A percentile compares a stretch with the other conserved stretches of the same genome.
phyloP scores from a whole-genome alignment of 2,329 filamentous ascomycete species.

The Pseudopyrenochaeta lycopersici region DNA sequence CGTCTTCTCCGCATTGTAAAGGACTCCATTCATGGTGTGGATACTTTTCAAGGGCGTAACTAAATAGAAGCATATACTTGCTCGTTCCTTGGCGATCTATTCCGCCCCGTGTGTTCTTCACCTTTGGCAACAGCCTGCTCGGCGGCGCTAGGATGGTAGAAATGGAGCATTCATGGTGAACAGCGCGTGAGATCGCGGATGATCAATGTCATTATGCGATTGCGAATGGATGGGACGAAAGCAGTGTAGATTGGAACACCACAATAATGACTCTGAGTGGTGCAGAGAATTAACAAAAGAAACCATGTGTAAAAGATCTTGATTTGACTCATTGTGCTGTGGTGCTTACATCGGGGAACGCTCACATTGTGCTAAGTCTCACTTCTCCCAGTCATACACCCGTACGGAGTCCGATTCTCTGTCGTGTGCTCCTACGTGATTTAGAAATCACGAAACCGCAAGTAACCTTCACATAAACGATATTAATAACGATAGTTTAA shows the following conservation, averaged over 20 bases:
- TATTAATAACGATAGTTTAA: too few species aligned
- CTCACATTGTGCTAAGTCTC: too few species aligned
- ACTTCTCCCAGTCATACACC: too few species aligned
- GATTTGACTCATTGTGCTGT: neutral
- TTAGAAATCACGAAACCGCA: too few species aligned
- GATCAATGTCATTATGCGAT: constrained; percentile 39
- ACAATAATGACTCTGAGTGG: constrained; percentile 43
- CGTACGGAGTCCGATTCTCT: too few species aligned
- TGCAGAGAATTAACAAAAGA: constrained; percentile 42
- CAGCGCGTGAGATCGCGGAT: constrained; percentile 30
- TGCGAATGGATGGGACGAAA: constrained; percentile 29
- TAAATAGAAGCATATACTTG: constrained; percentile 38
- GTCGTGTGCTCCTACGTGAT: too few species aligned
- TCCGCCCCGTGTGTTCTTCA: constrained; percentile 38
- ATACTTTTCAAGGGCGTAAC: constrained; percentile 35
- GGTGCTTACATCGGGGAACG: neutral
- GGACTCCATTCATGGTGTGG: constrained; percentile 26
- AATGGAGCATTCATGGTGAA: constrained; percentile 32
- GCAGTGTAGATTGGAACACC: constrained; percentile 44
- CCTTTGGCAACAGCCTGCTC: constrained; percentile 33
- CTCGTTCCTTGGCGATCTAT: constrained; percentile 38
- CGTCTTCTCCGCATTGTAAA: constrained; percentile 64
- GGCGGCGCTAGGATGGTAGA: constrained; percentile 45
- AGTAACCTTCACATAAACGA: too few species aligned
- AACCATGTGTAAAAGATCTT: constrained; percentile 13